Conservation (phyloP, 805 yeast species). For the Scheffersomyces lignosus region DNA sequence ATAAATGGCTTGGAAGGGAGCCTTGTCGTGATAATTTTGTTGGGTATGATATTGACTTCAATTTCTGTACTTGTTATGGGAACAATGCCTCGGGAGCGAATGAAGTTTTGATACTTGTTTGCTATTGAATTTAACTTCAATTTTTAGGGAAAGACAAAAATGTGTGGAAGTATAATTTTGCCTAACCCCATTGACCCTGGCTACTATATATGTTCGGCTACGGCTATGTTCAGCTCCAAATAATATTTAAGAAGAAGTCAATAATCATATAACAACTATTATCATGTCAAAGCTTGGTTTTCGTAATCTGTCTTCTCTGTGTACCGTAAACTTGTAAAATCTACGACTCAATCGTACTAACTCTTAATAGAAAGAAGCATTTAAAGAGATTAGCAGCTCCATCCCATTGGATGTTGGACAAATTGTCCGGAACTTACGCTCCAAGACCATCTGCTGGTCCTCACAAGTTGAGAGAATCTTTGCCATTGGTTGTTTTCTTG, state of each 20-base stretch:
- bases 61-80: too few relatives aligned
- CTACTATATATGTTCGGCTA: too few relatives aligned
- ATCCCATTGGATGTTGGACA: slow-evolving; percentile 99
- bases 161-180: too few relatives aligned
- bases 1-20: slow-evolving; percentile 42
- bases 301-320: background rate
- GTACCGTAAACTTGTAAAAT: background rate
- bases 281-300: background rate
- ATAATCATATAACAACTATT: too few relatives aligned
- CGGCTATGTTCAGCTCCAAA: too few relatives aligned
- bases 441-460: slow-evolving; percentile 99
- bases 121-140: too few relatives aligned
- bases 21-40: slow-evolving; percentile 46
- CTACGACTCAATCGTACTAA: slow-evolving; percentile 24
- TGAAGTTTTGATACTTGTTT: too few relatives aligned
- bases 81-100: too few relatives aligned
- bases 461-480: slow-evolving; percentile 58
- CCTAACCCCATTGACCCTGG: too few relatives aligned
- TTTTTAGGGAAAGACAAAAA: too few relatives aligned
- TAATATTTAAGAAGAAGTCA: too few relatives aligned
- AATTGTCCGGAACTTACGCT: slow-evolving; percentile 98
- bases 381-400: slow-evolving; percentile 99
- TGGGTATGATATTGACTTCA: too few relatives aligned
- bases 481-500: slow-evolving; percentile 33
- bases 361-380: slow-evolving; percentile 81